Conservation (phyloP, 352 stramenopile genomes). For the Globisporangium parvum region DNA sequence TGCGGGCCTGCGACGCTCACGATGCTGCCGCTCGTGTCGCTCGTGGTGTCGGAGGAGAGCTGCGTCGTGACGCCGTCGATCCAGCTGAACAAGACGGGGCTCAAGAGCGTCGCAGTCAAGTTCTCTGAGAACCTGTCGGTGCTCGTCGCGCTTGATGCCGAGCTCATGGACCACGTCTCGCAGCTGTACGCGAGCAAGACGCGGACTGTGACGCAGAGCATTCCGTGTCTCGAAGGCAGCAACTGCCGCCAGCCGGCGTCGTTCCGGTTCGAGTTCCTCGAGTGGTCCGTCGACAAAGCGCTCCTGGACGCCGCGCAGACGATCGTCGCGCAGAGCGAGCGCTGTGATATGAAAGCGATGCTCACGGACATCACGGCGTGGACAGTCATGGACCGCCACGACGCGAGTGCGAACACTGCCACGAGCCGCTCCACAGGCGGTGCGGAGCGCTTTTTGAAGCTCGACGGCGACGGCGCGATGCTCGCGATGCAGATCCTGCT, state of each 20-base stretch:
- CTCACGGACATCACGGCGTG: slow-evolving; percentile 40
- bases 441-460: slow-evolving; percentile 55
- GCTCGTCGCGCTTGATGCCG: slow-evolving; percentile 64
- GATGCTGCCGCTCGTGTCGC: slow-evolving; percentile 45
- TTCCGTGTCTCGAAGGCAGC: slow-evolving; percentile 59
- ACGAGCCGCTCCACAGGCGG: not conserved
- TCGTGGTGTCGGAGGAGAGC: slow-evolving; percentile 29
- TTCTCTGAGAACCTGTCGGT: slow-evolving; percentile 82
- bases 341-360: slow-evolving; percentile 75
- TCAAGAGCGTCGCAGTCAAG: slow-evolving; percentile 67
- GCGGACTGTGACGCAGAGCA: slow-evolving; percentile 61
- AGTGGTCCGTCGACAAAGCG: slow-evolving; percentile 73
- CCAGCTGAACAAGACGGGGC: slow-evolving; percentile 48
- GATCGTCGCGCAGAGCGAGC: slow-evolving; percentile 56
- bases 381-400: slow-evolving; percentile 32
- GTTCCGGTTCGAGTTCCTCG: slow-evolving; percentile 80
- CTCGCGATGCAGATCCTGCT: slow-evolving; percentile 78
- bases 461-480: slow-evolving; percentile 64
- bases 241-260: slow-evolving; percentile 58
- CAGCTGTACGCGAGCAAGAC: slow-evolving; percentile 75
- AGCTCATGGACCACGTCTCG: slow-evolving; percentile 69
- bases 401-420: not conserved
- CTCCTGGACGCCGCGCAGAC: slow-evolving; percentile 60
- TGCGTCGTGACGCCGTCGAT: slow-evolving; percentile 61
- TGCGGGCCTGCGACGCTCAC: slow-evolving; percentile 42